A percentile compares a stretch with the other conserved stretches of the same genome.
Evolutionary conservation across 768 basidiomycete species (phyloP).

Genomic region (Astraeus odoratus): DNA sequence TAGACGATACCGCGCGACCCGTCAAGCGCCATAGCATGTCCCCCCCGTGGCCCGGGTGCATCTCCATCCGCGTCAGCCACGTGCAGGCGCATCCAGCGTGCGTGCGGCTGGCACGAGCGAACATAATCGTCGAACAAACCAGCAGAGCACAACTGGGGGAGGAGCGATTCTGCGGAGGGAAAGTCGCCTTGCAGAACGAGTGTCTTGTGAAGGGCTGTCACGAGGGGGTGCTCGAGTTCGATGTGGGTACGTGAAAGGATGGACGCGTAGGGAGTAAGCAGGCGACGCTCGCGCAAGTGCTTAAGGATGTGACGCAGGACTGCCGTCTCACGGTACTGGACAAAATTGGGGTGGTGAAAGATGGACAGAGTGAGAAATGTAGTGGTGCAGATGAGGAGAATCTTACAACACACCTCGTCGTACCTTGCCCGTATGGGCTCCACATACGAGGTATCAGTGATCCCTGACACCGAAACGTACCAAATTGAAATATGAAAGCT

Average conservation of each 20-base stretch:
- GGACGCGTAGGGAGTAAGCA: slow-evolving; percentile 56
- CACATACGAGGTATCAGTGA: slow-evolving; percentile 50
- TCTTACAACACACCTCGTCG: slow-evolving; percentile 47
- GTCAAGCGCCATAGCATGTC: slow-evolving; percentile 81
- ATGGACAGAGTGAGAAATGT: not conserved
- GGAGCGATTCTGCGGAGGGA: slow-evolving; percentile 46
- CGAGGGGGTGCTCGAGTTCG: slow-evolving; percentile 61
- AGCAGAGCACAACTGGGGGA: slow-evolving; percentile 42
- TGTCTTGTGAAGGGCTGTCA: slow-evolving; percentile 56
- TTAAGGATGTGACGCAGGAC: slow-evolving; percentile 66
- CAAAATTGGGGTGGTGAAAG: not conserved
- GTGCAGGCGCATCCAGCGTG: slow-evolving; percentile 53
- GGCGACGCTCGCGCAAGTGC: slow-evolving; percentile 69
- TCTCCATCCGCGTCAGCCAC: slow-evolving; percentile 61
- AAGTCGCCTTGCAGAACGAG: slow-evolving; percentile 66
- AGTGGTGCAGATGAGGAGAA: not conserved
- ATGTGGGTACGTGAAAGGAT: slow-evolving; percentile 50
- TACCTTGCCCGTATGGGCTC: slow-evolving; percentile 45
- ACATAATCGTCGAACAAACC: slow-evolving; percentile 61
- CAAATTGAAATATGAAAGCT: slow-evolving; percentile 79
- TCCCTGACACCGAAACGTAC: slow-evolving; percentile 60
- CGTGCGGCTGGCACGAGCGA: slow-evolving; percentile 47
- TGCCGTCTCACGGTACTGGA: slow-evolving; percentile 58
- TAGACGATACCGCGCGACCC: slow-evolving; percentile 55
- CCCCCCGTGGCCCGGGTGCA: slow-evolving; percentile 60